Evolutionary conservation across 805 yeast species (phyloP).

Genomic region (Candida ficus): DNA sequence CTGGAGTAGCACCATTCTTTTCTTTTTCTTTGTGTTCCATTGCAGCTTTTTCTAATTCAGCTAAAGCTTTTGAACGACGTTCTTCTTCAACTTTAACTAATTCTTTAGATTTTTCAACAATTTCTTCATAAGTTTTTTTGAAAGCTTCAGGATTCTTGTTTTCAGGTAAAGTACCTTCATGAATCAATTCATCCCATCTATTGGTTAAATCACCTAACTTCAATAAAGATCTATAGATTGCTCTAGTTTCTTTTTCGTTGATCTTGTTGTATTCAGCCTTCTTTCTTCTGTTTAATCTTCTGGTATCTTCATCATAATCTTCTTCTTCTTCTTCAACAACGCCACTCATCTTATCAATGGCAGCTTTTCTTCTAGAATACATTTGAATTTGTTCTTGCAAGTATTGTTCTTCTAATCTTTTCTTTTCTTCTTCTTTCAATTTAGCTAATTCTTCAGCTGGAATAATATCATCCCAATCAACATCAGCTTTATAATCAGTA

Average conservation of each 20-base stretch:
- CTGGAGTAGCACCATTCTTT: conserved; percentile 29
- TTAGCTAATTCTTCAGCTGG: conserved; percentile 90
- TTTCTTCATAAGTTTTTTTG: conserved; percentile 70
- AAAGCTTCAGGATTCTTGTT: conserved; percentile 77
- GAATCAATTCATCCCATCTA: conserved; percentile 79
- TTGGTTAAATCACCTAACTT: conserved; percentile 74
- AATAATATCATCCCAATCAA: conserved; percentile 98
- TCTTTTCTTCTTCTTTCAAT: conserved; percentile 87
- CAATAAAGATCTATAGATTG: conserved; percentile 76
- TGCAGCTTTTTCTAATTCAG: conserved; percentile 57
- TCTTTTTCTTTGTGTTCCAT: conserved; percentile 44
- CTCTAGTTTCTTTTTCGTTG: conserved; percentile 82
- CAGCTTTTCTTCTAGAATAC: conserved; percentile 76
- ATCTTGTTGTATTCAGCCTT: conserved; percentile 47
- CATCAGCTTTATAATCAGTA: conserved; percentile 96
- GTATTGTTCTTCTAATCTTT: conserved; percentile 77
- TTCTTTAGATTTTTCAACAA: conserved; percentile 56
- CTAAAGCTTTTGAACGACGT: conserved; percentile 49
- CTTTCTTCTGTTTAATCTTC: conserved; percentile 28
- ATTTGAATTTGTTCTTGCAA: conserved; percentile 86
- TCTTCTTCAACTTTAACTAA: conserved; percentile 61
- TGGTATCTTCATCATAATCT: conserved; percentile 33
- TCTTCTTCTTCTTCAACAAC: conserved; percentile 36
- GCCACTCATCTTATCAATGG: conserved; percentile 53
- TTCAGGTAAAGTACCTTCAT: conserved; percentile 83